Percentiles rank a stretch among this genome's conserved stretches.
Conservation (phyloP, 2,329 filamentous ascomycete genomes). For the Paecilomyces formosus region DNA sequence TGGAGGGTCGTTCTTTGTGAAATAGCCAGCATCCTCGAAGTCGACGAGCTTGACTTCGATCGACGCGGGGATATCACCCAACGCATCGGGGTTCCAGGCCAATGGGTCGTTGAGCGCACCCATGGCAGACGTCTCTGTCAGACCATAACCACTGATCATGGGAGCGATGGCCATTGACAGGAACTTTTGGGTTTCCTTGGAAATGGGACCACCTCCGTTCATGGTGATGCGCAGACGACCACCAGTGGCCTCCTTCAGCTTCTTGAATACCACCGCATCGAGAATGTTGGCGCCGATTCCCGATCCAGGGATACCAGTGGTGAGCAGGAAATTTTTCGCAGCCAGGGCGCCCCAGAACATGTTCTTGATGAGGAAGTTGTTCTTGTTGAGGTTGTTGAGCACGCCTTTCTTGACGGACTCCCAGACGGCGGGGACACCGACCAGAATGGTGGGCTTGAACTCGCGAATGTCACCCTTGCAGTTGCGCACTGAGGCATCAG, state of each 20-base stretch:
- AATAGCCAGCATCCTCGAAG: slow-evolving; percentile 81
- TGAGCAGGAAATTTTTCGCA: slow-evolving; percentile 55
- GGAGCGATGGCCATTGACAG: slow-evolving; percentile 86
- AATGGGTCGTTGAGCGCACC: slow-evolving; percentile 59
- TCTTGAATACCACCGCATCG: slow-evolving; percentile 81
- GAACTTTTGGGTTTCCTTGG: slow-evolving; percentile 81
- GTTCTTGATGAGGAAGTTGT: slow-evolving; percentile 62
- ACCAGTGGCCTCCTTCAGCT: slow-evolving; percentile 84
- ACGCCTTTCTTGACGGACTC: slow-evolving; percentile 97
- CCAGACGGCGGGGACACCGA: slow-evolving; percentile 95
- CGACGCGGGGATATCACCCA: slow-evolving; percentile 70
- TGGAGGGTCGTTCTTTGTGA: slow-evolving; percentile 63
- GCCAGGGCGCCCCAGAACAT: slow-evolving; percentile 68
- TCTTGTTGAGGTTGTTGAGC: slow-evolving; percentile 65
- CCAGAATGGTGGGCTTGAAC: slow-evolving; percentile 78
- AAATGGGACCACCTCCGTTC: slow-evolving; percentile 88
- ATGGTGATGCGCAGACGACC: slow-evolving; percentile 82
- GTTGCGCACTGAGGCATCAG: slow-evolving; percentile 78
- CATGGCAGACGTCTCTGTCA: slow-evolving; percentile 82
- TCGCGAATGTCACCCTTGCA: slow-evolving; percentile 92
- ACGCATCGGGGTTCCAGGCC: slow-evolving; percentile 68
- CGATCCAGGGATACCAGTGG: slow-evolving; percentile 42
- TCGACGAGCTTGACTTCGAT: slow-evolving; percentile 90
- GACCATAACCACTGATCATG: slow-evolving; percentile 88
- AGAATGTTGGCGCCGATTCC: slow-evolving; percentile 55